These are phyloP conservation scores for Calonectria fujianensis DNA, from an alignment of 2,329 filamentous ascomycete genomes.

Conservation along the genomic window DNA sequence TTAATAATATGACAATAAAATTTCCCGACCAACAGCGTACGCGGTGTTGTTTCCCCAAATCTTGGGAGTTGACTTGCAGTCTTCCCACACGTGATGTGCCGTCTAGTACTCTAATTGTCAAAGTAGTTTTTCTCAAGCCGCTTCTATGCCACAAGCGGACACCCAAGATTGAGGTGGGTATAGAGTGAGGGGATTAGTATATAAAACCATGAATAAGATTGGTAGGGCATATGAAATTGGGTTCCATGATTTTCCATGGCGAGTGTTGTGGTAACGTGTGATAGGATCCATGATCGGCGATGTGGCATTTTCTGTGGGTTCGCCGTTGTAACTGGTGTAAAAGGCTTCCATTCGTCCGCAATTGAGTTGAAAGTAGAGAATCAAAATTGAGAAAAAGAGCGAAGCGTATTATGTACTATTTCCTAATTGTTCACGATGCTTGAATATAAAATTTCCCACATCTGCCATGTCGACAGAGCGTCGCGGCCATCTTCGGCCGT, in stretches of 20 bases:
- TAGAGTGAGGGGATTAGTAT: not conserved
- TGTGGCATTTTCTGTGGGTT: constrained; percentile 3
- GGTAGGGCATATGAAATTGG: not conserved
- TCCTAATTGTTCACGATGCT: not conserved
- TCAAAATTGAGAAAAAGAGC: too few relatives aligned
- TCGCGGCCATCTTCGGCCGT: not conserved
- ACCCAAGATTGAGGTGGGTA: not conserved
- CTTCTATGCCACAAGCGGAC: not conserved
- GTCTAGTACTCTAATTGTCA: not conserved
- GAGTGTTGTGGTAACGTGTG: not conserved
- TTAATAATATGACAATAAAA: not conserved
- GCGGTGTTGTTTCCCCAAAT: not conserved
- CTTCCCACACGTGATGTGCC: not conserved
- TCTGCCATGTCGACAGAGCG: not conserved
- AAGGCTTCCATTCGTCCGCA: not conserved
- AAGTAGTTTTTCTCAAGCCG: too few relatives aligned
- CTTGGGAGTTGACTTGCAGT: not conserved
- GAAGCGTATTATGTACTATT: not conserved
- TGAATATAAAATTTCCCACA: not conserved
- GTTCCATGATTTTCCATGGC: not conserved
- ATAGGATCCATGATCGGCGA: constrained; percentile 1
- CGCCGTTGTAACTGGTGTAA: not conserved
- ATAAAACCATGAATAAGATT: not conserved
- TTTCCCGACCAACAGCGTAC: not conserved
- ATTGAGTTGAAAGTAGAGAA: not conserved